Evolutionary conservation across 129 eudicot species (phyloP).

Genomic region (Saposhnikovia divaricata): DNA sequence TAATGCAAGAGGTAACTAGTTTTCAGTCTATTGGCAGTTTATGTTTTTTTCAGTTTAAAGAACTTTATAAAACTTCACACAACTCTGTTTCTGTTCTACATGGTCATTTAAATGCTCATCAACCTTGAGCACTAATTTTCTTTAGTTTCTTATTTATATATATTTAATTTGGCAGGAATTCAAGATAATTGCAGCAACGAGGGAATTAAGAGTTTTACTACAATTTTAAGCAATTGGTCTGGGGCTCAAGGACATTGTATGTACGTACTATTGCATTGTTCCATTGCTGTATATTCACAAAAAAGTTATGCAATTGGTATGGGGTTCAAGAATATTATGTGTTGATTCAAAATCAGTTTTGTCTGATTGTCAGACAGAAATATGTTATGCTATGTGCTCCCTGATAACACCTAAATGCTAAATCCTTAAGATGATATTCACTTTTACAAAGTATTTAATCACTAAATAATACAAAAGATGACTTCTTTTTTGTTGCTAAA

Average conservation of each 20-base stretch:
- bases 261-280: constrained; percentile 36
- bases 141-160: background rate
- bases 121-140: background rate
- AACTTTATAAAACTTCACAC: too few relatives aligned
- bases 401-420: background rate
- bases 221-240: constrained; percentile 63
- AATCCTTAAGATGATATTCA: background rate
- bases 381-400: background rate
- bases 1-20: too few relatives aligned
- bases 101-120: background rate
- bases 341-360: background rate
- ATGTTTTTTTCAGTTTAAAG: too few relatives aligned
- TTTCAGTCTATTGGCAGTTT: too few relatives aligned
- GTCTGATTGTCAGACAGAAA: background rate
- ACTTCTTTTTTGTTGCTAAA: background rate
- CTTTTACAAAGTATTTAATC: background rate
- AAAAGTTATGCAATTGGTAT: background rate
- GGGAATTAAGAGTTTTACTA: constrained; percentile 54
- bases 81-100: background rate
- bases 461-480: background rate
- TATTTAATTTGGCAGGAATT: constrained; percentile 40
- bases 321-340: background rate
- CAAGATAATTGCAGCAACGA: constrained; percentile 50
- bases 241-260: constrained; percentile 78
- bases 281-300: background rate